A percentile compares a stretch with the other conserved stretches of the same genome.
These are phyloP conservation scores for Groenewaldozyma auringiensis DNA, from an alignment of 1,139 yeast genomes.

Conservation along the genomic window DNA sequence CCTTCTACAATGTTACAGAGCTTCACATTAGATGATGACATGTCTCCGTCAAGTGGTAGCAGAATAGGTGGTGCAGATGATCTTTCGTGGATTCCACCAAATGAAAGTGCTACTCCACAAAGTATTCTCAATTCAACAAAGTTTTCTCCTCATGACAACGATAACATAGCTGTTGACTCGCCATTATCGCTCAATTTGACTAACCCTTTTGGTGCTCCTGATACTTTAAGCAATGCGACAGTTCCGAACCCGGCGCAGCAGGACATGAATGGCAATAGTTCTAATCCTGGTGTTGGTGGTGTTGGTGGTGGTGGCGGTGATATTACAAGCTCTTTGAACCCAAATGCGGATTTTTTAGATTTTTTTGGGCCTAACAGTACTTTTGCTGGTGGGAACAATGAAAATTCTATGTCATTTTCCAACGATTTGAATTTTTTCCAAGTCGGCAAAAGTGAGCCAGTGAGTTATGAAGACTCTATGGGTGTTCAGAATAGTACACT, in stretches of 20 bases:
- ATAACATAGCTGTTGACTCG: slow-evolving; percentile 11
- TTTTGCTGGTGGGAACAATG: neutral
- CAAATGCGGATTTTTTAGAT: neutral
- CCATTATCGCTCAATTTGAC: slow-evolving; percentile 13
- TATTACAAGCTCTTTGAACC: no score
- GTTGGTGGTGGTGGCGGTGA: neutral
- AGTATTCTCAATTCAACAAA: slow-evolving; percentile 9
- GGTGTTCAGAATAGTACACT: neutral
- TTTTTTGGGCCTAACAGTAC: no score
- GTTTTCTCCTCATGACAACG: neutral
- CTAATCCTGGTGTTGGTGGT: neutral
- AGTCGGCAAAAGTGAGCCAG: no score
- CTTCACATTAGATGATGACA: slow-evolving; percentile 15
- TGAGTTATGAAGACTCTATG: no score
- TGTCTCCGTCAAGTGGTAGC: slow-evolving; percentile 15
- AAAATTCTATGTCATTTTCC: neutral
- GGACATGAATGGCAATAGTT: no score
- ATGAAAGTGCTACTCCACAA: slow-evolving; percentile 15
- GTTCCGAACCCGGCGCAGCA: no score
- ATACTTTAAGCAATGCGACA: neutral
- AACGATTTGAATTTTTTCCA: neutral
- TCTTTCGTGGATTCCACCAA: slow-evolving; percentile 20
- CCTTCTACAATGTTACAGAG: slow-evolving; percentile 5
- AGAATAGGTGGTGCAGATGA: slow-evolving; percentile 14
- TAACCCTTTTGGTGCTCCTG: neutral